Base-by-base conservation (phyloP, 345 rosid species). In the Acer saccharum region DNA sequence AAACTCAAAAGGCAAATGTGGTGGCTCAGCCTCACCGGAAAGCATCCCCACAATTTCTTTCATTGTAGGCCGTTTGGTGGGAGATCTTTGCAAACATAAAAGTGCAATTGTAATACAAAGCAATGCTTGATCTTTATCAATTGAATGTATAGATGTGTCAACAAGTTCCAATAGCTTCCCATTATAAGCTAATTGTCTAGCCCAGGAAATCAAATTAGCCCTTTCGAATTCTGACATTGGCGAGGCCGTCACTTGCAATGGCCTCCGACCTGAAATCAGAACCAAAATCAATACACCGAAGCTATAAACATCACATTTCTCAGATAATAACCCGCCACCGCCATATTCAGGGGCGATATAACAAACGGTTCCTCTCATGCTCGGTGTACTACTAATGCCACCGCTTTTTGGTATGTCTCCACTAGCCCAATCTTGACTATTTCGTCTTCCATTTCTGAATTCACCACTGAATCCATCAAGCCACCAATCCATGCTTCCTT, bases 291-390 rank as follows among this genome's bases (percentile, higher is more conserved):
- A 78, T 43, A 90, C 97, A 5, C 97, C 97, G 50, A 89, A 92
- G 75, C 97, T 92, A 48, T 92, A 92, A 10, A 92, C 88, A 78
- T 92, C 97, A 16, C 92, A 90, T 81, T 89, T 90, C 84, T 89
- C 97, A 0, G 97, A 92, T 50, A 87, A 61, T 48, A 78, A 77
- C 5, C 97, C 92, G 0, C 93, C 93, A 1, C 94, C 93, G 0
- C 97, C 93, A 62, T 88, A 92, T 78, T 92, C 97, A 6, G 97
- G 97, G 20, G 94, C 94, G 44, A 90, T 89, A 77, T 92, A 92
- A 72, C 97, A 92, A 43, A 92, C 94, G 0, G 97, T 92, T 58
- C 97, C 97, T 85, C 97, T 86, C 97, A 92, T 92, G 69, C 97
- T 92, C 7, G 93, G 97, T 0, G 97, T 92, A 73, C 97, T 92